These are phyloP conservation scores for Macrocybe gigantea DNA, from an alignment of 768 basidiomycete species.

Conservation along the genomic window DNA sequence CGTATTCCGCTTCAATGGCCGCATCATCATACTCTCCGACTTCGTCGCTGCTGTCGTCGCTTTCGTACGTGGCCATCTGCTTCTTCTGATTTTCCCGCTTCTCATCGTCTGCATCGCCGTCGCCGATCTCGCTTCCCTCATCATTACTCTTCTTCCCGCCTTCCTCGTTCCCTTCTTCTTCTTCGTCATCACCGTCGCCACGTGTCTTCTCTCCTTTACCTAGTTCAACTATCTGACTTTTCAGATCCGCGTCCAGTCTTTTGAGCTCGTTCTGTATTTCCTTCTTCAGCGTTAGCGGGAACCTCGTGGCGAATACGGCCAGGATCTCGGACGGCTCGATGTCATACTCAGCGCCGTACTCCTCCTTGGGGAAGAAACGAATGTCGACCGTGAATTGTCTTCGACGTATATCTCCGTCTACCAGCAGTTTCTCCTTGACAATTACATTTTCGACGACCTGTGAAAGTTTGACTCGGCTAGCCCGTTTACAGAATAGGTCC, in stretches of 20 bases:
- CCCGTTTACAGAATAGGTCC: conserved; percentile 81
- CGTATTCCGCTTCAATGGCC: conserved; percentile 61
- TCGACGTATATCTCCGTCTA: conserved; percentile 61
- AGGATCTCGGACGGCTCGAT: conserved; percentile 70
- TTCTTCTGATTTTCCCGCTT: conserved; percentile 68
- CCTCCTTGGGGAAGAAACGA: conserved; percentile 78
- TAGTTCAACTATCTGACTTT: conserved; percentile 70
- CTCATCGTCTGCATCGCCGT: conserved; percentile 76
- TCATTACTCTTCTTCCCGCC: conserved; percentile 39
- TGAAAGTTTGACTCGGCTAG: conserved; percentile 79
- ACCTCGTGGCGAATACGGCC: conserved; percentile 61
- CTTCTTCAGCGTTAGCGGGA: conserved; percentile 76
- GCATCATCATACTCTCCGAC: conserved; percentile 46
- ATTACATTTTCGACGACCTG: conserved; percentile 80
- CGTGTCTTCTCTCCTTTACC: conserved; percentile 69
- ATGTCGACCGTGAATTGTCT: conserved; percentile 80
- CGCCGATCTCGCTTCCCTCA: conserved; percentile 71
- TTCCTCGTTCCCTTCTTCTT: conserved; percentile 39
- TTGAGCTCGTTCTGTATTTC: conserved; percentile 86
- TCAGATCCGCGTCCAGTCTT: conserved; percentile 73
- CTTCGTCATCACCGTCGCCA: conserved; percentile 48
- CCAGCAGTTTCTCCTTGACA: conserved; percentile 73
- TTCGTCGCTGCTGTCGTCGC: conserved; percentile 56
- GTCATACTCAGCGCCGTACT: conserved; percentile 82
- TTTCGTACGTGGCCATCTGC: conserved; percentile 74